Percentiles rank a stretch among this genome's conserved stretches.
Evolutionary conservation across 306 rosid genomes (phyloP).

Genomic region (Vigna unguiculata): DNA sequence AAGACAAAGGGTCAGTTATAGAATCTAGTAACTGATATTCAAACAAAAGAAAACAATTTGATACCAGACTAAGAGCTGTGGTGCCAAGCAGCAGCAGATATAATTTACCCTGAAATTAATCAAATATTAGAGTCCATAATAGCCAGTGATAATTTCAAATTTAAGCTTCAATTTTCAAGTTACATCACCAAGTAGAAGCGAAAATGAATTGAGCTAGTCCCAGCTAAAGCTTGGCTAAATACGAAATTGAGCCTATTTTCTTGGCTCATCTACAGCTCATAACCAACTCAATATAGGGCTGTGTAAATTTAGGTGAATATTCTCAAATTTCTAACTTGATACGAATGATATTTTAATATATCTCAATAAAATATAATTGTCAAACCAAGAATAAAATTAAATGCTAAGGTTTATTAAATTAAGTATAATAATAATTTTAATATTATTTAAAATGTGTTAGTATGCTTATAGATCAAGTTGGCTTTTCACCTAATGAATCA

Average conservation of each 20-base stretch:
- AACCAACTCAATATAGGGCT: not conserved
- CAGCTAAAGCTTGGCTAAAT: constrained; percentile 18
- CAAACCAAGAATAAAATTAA: constrained; percentile 7
- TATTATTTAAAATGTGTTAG: not conserved
- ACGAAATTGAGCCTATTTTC: constrained; percentile 3
- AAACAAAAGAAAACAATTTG: constrained; percentile 43
- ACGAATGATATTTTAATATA: not conserved
- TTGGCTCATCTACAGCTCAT: not conserved
- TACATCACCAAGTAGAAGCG: constrained; percentile 27
- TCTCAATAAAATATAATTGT: not conserved
- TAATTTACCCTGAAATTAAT: constrained; percentile 80
- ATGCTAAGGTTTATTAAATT: constrained; percentile 5
- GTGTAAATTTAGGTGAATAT: constrained; percentile 3
- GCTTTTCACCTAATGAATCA: not conserved
- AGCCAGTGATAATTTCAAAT: constrained; percentile 17
- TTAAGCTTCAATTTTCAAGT: constrained; percentile 37
- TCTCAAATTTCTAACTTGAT: not conserved
- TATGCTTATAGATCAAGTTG: not conserved
- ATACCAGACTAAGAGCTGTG: constrained; percentile 96
- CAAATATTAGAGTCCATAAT: constrained; percentile 35
- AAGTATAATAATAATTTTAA: not conserved
- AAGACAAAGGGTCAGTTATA: constrained; percentile 5
- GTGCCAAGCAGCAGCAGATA: constrained; percentile 93
- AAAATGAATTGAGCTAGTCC: not conserved
- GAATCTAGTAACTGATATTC: constrained; percentile 35